Percentiles rank a stretch among this genome's conserved stretches.
Conservation (phyloP, 2,329 filamentous ascomycete species). For the Botrytis elliptica region DNA sequence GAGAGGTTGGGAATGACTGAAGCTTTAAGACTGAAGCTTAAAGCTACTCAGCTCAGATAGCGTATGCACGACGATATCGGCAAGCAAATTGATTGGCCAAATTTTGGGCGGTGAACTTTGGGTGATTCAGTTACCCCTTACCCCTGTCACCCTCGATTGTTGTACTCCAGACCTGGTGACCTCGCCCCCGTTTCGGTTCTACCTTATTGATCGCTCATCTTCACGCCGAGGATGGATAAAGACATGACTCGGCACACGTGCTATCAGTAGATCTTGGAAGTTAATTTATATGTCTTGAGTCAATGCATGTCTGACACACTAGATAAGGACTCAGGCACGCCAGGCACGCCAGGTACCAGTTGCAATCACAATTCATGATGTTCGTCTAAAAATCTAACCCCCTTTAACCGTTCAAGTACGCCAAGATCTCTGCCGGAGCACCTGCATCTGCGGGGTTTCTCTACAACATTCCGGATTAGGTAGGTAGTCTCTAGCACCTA, state of each 20-base stretch:
- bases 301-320: not conserved
- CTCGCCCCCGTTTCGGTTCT: not conserved
- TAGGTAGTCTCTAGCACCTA: not conserved
- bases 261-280: not conserved
- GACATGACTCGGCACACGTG: slow-evolving; percentile 4
- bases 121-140: not conserved
- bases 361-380: not conserved
- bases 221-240: not conserved
- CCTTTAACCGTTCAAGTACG: not conserved
- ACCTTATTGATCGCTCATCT: not conserved
- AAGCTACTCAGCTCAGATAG: not conserved
- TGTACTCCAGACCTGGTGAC: not conserved
- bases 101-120: not conserved
- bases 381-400: not conserved
- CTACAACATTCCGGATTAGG: not conserved
- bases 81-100: not conserved
- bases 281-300: not conserved
- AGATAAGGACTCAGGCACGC: not conserved
- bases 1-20: slow-evolving; percentile 15
- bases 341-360: not conserved
- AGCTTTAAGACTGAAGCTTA: slow-evolving; percentile 2
- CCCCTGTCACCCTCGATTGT: slow-evolving; percentile 3
- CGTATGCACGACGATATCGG: slow-evolving; percentile 13
- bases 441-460: not conserved
- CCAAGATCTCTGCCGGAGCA: not conserved